Base-by-base conservation (phyloP, 257 asterid genomes). In the Mitragyna speciosa region DNA sequence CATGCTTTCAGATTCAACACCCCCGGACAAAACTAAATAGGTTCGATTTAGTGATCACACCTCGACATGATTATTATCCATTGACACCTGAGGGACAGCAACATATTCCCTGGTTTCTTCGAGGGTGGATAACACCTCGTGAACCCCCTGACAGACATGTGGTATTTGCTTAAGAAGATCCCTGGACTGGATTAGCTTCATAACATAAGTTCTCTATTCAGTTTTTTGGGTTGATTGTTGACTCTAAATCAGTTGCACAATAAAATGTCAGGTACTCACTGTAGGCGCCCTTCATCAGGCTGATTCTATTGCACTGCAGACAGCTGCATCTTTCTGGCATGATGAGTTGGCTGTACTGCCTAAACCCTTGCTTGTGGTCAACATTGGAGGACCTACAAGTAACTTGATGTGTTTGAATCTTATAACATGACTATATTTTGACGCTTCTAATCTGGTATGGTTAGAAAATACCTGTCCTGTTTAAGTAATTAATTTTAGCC, bases 371-470 rank as follows among this genome's bases (percentile, higher is more conserved):
- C 91, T 94, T 81, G 94, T 92, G 77, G 94, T 91, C 78, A 92
- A 93, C 69, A 79, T 94, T 59, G 98, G 98, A 83, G 98, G 97
- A 65, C 98, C 97, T 56, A 83, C 97, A 81, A 83, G 98, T 94
- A 89, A 76, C 81, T 82, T 81, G 8, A 54, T 79, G 58, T 84
- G 36, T 77, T 82, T 54, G 14, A 70, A 75, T 73, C 59, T 84
- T 43, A 22, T 74, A 36, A 36, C 41, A 36, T 36, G 41, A 36
- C 41, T 39, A 43, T 59, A 47, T 54, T 67, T 72, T 63, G 39
- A 28, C 41, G 5, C 71, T 36, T 76, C n/a, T 61, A 19, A 14
- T 51, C 41, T 65, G 76, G 52, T 49, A 36, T 54, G 31, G 26
- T 16, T 33, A 39, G 19, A 58, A 77, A 48, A 30, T 19, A 20